A percentile compares a stretch with the other conserved stretches of the same genome.
phyloP scores from a whole-genome alignment of 495 filamentous ascomycete genomes.

The Bacidia rubella region DNA sequence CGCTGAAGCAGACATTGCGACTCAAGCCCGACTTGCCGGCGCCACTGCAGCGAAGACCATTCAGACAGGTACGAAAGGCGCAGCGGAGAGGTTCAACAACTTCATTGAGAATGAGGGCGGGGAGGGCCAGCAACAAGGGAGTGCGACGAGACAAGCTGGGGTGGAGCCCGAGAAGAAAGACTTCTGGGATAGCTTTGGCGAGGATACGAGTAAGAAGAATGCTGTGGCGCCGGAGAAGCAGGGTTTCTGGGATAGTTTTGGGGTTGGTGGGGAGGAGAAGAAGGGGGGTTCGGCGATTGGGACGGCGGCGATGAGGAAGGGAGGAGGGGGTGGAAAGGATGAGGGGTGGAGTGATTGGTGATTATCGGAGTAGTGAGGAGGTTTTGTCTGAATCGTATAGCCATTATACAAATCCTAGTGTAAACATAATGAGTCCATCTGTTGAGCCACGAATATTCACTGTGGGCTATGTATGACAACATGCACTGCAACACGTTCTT shows the following conservation, averaged over 20 bases:
- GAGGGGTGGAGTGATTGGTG: constrained; percentile 20
- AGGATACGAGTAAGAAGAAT: neutral
- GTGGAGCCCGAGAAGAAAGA: constrained; percentile 37
- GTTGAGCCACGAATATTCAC: too few species aligned
- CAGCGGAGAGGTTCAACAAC: constrained; percentile 61
- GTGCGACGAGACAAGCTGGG: constrained; percentile 17
- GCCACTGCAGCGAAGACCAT: constrained; percentile 48
- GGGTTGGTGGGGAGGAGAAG: constrained; percentile 20
- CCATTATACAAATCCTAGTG: too few species aligned
- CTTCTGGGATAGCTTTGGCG: constrained; percentile 80
- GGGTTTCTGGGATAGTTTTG: constrained; percentile 85
- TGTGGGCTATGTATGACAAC: too few species aligned
- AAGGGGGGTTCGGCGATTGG: constrained; percentile 40
- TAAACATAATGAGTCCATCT: too few species aligned
- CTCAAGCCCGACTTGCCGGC: constrained; percentile 63
- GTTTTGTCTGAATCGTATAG: too few species aligned
- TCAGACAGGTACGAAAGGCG: constrained; percentile 52
- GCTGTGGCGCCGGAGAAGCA: constrained; percentile 51
- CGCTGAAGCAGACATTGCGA: constrained; percentile 74
- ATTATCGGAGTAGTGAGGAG: neutral
- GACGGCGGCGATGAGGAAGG: constrained; percentile 56
- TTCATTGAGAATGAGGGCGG: constrained; percentile 65
- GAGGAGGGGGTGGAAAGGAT: constrained; percentile 41
- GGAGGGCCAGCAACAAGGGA: constrained; percentile 5
- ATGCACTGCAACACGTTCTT: too few species aligned